Base-by-base conservation (phyloP, 495 filamentous ascomycete species). In the Aspergillus nidulans region DNA sequence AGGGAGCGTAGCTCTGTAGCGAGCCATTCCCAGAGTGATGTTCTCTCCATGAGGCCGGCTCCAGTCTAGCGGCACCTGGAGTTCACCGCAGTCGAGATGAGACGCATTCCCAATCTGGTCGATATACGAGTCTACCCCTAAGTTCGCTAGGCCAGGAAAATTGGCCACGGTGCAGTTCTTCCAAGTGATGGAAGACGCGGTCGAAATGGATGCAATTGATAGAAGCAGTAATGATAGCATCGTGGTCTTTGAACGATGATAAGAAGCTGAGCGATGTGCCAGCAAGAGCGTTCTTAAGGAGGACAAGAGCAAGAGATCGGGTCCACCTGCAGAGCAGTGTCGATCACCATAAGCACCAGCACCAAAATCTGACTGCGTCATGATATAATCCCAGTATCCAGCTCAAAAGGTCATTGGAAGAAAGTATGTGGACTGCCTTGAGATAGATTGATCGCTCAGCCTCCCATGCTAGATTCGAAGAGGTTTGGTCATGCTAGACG, bases 31-130 rank as follows among this genome's bases (percentile, higher is more conserved):
- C 0, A 58, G 34, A 8, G 49, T 58, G 32, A 53, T 53, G 0
- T 53, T 25, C 23, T 48, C 25, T 15, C 49, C 50, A 32, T 54
- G 13, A 12, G 56, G 56, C 2, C 47, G 25, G 5, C 1, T 23
- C 56, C 56, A 58, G 56, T 58, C 56, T 4, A 58, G 20, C 0
- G 56, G 56, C 9, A 58, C 56, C 15, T 47, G 42, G 19, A 54
- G 26, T 12, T 54, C 30, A 18, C 25, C 52, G 42, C 42, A 47
- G 42, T 54, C 52, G 52, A 47, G 52, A 30, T n/a, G 6, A 4
- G 50, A n/a, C 7, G 24, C 20, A 6, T 8, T 49, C 4, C 25
- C 47, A 6, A 49, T 10, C 20, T 39, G 47, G 13, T 24, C 10
- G 47, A 49, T 1, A 13, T 13, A 36, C 12, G 4, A 19, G 47